Evolutionary conservation across 345 rosid genomes (phyloP).

Genomic region (Leavenworthia alabamica): DNA sequence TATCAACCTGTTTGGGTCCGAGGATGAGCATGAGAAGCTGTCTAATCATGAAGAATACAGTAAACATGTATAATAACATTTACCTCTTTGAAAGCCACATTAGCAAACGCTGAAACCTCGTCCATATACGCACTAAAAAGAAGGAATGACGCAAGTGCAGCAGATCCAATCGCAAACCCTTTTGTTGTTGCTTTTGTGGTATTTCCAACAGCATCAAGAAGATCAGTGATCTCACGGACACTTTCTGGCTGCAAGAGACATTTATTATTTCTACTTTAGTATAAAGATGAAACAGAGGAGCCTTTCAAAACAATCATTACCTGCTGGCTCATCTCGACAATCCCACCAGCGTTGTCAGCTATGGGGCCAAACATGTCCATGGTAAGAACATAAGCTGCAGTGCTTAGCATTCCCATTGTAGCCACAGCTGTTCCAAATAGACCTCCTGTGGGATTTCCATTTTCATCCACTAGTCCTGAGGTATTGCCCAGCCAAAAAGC

Average conservation of each 20-base stretch:
- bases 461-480: constrained; percentile 83
- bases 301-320: constrained; percentile 25
- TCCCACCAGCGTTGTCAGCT: constrained; percentile 99
- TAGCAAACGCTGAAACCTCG: constrained; percentile 86
- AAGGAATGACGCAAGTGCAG: constrained; percentile 97
- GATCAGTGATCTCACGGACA: constrained; percentile 92
- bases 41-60: background rate
- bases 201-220: constrained; percentile 98
- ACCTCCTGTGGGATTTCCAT: constrained; percentile 78
- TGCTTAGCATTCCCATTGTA: constrained; percentile 99
- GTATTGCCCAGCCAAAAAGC: constrained; percentile 92
- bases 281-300: no score
- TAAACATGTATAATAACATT: background rate
- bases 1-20: no score
- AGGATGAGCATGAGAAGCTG: background rate
- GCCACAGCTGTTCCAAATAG: constrained; percentile 98
- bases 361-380: constrained; percentile 99
- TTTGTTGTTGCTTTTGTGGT: constrained; percentile 98
- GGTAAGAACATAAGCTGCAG: constrained; percentile 94
- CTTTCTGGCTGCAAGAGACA: constrained; percentile 75
- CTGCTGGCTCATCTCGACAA: constrained; percentile 99
- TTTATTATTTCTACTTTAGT: no score
- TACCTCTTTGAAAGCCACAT: constrained; percentile 72
- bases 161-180: constrained; percentile 99
- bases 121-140: constrained; percentile 99